Percentiles rank a stretch among this genome's conserved stretches.
Conservation (phyloP, 441 rosid genomes). For the Adansonia madagascariensis region DNA sequence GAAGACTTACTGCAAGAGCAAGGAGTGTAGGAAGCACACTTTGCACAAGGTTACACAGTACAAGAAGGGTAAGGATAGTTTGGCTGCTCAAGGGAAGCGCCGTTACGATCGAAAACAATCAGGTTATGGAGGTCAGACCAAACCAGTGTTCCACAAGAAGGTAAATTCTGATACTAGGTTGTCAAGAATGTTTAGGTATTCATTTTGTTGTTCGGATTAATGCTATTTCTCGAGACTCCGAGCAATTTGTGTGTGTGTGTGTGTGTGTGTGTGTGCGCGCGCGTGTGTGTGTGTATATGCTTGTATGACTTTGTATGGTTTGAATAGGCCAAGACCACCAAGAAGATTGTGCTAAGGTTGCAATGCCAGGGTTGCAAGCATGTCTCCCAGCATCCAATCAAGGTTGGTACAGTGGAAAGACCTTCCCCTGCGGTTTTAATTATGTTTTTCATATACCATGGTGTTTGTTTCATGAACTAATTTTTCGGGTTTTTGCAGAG, state of each 20-base stretch:
- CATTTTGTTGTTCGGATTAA: not conserved
- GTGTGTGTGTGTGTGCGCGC: too few species aligned
- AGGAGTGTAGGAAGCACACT: constrained; percentile 78
- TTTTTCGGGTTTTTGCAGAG: constrained; percentile 33
- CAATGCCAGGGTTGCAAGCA: constrained; percentile 69
- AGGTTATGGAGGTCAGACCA: constrained; percentile 73
- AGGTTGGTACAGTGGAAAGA: constrained; percentile 33
- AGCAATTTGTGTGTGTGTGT: too few species aligned
- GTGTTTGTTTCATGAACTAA: too few species aligned
- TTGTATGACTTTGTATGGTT: not conserved
- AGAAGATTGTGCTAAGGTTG: constrained; percentile 68
- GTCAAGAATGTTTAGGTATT: not conserved
- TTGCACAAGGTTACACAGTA: constrained; percentile 78
- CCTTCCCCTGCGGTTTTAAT: not conserved
- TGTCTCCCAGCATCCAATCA: constrained; percentile 62
- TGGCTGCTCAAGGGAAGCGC: constrained; percentile 73
- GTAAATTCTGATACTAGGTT: constrained; percentile 24
- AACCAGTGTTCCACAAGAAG: constrained; percentile 72
- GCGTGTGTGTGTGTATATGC: too few species aligned
- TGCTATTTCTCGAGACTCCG: not conserved
- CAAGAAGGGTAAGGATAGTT: constrained; percentile 75
- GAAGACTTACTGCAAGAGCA: constrained; percentile 71
- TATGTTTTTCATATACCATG: not conserved
- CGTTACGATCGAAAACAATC: constrained; percentile 75
- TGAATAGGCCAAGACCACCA: constrained; percentile 60